Percentiles rank a stretch among this genome's conserved stretches.
phyloP scores from a whole-genome alignment of 805 yeast species.

The Dipodascopsis uninucleata region DNA sequence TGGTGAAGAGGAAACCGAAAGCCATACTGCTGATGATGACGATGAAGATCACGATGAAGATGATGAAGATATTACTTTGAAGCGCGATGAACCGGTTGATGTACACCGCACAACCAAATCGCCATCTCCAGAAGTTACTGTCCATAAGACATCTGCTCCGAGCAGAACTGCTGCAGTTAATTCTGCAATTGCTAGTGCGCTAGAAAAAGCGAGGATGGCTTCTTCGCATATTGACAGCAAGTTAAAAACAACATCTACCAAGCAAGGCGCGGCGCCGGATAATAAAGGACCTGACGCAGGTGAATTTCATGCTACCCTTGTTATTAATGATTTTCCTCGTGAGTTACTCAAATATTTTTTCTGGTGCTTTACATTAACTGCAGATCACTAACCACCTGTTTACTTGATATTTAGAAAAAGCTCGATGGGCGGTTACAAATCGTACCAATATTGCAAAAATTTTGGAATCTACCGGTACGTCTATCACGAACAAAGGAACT shows the following conservation, averaged over 20 bases:
- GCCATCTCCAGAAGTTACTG: constrained; percentile 14
- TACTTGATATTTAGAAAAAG: constrained; percentile 43
- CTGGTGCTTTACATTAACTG: neutral
- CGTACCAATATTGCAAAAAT: constrained; percentile 60
- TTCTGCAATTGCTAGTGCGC: constrained; percentile 22
- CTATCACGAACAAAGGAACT: constrained; percentile 79
- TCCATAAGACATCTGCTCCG: constrained; percentile 20
- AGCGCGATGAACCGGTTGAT: constrained; percentile 16
- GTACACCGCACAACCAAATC: constrained; percentile 15
- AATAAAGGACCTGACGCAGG: constrained; percentile 54
- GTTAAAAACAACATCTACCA: constrained; percentile 32
- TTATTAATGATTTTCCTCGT: constrained; percentile 80
- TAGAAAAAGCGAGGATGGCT: constrained; percentile 26
- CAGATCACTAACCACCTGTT: too few relatives aligned
- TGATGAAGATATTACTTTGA: constrained; percentile 9
- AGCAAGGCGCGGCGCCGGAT: constrained; percentile 52
- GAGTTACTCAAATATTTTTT: constrained; percentile 4
- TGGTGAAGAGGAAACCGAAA: constrained; percentile 40
- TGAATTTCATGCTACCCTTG: constrained; percentile 62
- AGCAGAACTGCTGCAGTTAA: constrained; percentile 28
- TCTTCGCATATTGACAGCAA: constrained; percentile 26
- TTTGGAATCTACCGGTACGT: constrained; percentile 66
- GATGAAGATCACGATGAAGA: constrained; percentile 31
- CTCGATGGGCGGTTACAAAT: constrained; percentile 73
- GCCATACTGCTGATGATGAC: constrained; percentile 30